phyloP scores from a whole-genome alignment of 2,329 filamentous ascomycete genomes.

The Cladosporium sp. region DNA sequence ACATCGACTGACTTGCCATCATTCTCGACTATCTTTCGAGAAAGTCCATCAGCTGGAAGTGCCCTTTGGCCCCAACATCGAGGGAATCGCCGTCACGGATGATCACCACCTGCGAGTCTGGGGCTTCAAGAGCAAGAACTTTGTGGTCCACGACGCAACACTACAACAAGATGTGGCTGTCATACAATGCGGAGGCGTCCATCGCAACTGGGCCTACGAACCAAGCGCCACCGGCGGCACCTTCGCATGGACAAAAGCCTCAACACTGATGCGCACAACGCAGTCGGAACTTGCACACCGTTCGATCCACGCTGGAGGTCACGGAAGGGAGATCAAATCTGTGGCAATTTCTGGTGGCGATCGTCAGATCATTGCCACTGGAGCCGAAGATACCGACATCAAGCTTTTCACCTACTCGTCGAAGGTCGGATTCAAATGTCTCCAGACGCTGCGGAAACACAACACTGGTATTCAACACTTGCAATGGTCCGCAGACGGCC shows the following conservation, averaged over 20 bases:
- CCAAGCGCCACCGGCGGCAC: constrained; percentile 38
- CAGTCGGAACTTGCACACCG: constrained; percentile 17
- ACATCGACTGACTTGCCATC: constrained; percentile 35
- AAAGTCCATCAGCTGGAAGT: constrained; percentile 64
- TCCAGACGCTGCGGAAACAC: constrained; percentile 69
- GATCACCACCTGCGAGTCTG: constrained; percentile 61
- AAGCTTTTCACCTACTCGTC: constrained; percentile 59
- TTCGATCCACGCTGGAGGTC: constrained; percentile 62
- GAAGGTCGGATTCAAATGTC: constrained; percentile 39
- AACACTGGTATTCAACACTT: constrained; percentile 78
- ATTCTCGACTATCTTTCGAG: constrained; percentile 35
- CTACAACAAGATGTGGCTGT: constrained; percentile 63
- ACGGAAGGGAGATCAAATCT: constrained; percentile 80
- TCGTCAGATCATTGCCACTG: constrained; percentile 55
- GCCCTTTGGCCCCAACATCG: constrained; percentile 70
- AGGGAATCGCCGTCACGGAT: constrained; percentile 59
- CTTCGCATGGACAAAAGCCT: constrained; percentile 73
- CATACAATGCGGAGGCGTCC: constrained; percentile 78
- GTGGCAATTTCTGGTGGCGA: constrained; percentile 42
- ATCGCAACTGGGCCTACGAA: constrained; percentile 67
- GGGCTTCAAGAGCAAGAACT: constrained; percentile 75
- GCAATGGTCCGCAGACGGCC: constrained; percentile 62
- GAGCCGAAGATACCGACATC: constrained; percentile 68
- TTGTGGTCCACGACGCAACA: constrained; percentile 76
- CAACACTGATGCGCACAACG: constrained; percentile 11